Conservation (phyloP, 257 asterid species). For the Penstemon barbatus region DNA sequence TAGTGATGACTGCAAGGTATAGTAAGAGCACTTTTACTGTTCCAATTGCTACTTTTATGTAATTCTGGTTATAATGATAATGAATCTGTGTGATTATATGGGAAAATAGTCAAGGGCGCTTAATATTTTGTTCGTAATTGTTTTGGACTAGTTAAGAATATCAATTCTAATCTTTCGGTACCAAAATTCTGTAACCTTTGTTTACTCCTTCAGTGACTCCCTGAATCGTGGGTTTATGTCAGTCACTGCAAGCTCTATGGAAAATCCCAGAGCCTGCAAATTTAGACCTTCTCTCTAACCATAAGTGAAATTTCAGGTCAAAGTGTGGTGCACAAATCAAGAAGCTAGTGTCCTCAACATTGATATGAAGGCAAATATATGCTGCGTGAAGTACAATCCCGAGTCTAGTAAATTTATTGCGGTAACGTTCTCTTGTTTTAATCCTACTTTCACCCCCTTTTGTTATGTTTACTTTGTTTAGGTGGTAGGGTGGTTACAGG, state of each 20-base stretch:
- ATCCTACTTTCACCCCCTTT: not conserved
- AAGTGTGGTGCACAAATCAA: conserved; percentile 84
- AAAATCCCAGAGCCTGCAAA: too few species aligned
- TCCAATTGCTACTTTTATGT: not conserved
- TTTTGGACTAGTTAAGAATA: too few species aligned
- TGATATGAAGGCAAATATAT: conserved; percentile 91
- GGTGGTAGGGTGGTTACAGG: not conserved
- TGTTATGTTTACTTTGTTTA: conserved; percentile 3
- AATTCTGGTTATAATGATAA: too few species aligned
- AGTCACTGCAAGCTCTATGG: too few species aligned
- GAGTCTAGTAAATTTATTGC: conserved; percentile 77
- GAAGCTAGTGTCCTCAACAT: conserved; percentile 80
- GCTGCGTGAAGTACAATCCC: conserved; percentile 89
- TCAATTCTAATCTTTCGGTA: too few species aligned
- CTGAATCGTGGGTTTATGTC: too few species aligned
- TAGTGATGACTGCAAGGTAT: conserved; percentile 93
- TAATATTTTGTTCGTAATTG: too few species aligned
- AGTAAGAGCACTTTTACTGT: conserved; percentile 21
- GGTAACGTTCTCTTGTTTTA: conserved; percentile 39
- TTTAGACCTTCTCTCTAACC: too few species aligned
- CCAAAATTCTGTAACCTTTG: too few species aligned
- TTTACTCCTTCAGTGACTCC: too few species aligned
- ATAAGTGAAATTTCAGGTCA: conserved; percentile 47
- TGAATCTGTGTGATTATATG: too few species aligned
- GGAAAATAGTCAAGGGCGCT: too few species aligned